Percentiles rank a stretch among this genome's conserved stretches.
Conservation (phyloP, 169 alveolate species). For the Cryptosporidium canis region DNA sequence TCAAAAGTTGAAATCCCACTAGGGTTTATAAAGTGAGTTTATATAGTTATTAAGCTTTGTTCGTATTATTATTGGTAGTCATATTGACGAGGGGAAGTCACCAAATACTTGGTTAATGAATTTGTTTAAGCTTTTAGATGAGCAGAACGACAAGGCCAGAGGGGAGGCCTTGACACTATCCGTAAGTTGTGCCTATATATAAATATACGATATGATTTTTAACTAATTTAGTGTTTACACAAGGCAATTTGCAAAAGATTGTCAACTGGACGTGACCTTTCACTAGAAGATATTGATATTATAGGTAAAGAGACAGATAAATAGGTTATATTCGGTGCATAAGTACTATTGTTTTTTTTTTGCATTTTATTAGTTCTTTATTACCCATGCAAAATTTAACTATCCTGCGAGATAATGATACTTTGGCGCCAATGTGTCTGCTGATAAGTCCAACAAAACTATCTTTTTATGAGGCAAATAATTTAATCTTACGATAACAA, state of each 20-base stretch:
- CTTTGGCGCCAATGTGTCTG: constrained; percentile 28
- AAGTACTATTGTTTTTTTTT: neutral
- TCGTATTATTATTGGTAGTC: neutral
- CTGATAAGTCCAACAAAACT: neutral
- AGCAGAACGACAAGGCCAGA: constrained; percentile 42
- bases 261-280: neutral
- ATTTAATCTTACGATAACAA: neutral
- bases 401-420: constrained; percentile 14
- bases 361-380: neutral
- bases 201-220: neutral
- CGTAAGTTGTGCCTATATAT: neutral
- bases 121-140: constrained; percentile 18
- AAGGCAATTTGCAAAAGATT: constrained; percentile 37
- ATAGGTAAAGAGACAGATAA: neutral
- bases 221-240: constrained; percentile 4
- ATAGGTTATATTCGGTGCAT: neutral
- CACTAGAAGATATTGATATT: constrained; percentile 13
- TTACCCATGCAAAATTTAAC: neutral
- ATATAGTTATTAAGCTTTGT: neutral
- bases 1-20: constrained; percentile 60
- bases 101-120: constrained; percentile 61
- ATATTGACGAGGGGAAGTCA: constrained; percentile 46
- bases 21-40: constrained; percentile 36
- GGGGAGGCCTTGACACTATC: constrained; percentile 32
- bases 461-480: neutral